Evolutionary conservation across 1,284 basidiomycete species (phyloP), one percentile per base, ranked within the genome.

Genomic region (Rhodotorula sp.): DNA sequence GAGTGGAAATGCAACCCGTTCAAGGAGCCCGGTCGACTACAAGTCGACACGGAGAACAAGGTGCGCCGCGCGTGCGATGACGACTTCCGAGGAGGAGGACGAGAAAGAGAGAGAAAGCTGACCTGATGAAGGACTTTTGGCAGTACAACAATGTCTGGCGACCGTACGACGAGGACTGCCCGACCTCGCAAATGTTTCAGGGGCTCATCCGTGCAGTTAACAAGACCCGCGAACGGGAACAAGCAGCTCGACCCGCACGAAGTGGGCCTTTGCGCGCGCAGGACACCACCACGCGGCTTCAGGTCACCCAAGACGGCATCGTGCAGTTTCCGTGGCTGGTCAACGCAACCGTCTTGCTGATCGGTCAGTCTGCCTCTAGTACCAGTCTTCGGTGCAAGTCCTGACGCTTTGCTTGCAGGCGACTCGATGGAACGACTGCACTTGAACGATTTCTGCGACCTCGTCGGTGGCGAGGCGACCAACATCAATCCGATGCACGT

Each of bases 361-460:
- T 70, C 31, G 73, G 73, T 70, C 26, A 47, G 64, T 8, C 14
- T 23, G 18, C 6, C 16, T 14, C 7, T 6, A n/a, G 34, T 8
- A 3, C n/a, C 5, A 8, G 4, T 5, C 4, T 20, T 5, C 58
- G 1, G 18, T 14, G 26, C 12, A 6, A 43, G 3, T 5, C 20
- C 47, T 57, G 5, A 39, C 31, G 2, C n/a, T 15, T 1, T 3
- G 54, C 43, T 5, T n/a, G 16, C 60, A 75, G 75, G 75, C 34
- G 75, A 76, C 68, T 76, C 75, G 67, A 76, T 76, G 65, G 75
- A 76, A 31, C 75, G 75, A 0, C 67, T 76, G 0, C 75, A 76
- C 46, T 59, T 72, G 4, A 51, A 59, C 62, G 73, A 74, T 47
- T 73, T 74, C 58, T 76, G 75, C 61, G 66, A 70, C 43, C 62